A percentile compares a stretch with the other conserved stretches of the same genome.
phyloP scores from a whole-genome alignment of 164 flowering plant species.

The Akebia trifoliata region DNA sequence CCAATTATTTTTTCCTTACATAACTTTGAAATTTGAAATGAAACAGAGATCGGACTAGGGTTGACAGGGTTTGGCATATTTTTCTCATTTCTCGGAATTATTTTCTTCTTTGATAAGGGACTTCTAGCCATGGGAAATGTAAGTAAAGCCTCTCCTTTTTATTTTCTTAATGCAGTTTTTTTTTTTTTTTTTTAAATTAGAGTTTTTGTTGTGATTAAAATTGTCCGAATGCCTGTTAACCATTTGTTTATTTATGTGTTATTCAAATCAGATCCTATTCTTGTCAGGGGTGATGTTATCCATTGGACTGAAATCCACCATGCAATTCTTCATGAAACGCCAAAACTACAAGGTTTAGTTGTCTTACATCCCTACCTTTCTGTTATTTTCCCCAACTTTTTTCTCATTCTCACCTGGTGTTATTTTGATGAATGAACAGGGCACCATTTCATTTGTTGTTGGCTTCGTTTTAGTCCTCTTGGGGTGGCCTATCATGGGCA shows the following conservation, averaged over 20 bases:
- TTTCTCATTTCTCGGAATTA: slow-evolving; percentile 79
- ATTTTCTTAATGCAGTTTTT: slow-evolving; percentile 6
- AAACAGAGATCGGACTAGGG: slow-evolving; percentile 92
- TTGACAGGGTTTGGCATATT: slow-evolving; percentile 89
- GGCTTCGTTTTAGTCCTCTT: slow-evolving; percentile 85
- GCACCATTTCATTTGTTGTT: slow-evolving; percentile 77
- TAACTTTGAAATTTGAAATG: slow-evolving; percentile 14
- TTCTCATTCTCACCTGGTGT: background rate
- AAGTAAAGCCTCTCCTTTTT: slow-evolving; percentile 24
- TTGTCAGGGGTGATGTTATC: slow-evolving; percentile 88
- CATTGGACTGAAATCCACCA: slow-evolving; percentile 82
- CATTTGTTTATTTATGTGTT: slow-evolving; percentile 18
- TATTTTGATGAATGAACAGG: slow-evolving; percentile 38
- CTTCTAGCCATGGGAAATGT: slow-evolving; percentile 98
- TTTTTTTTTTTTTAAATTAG: slow-evolving; percentile 4
- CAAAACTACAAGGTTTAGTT: slow-evolving; percentile 68
- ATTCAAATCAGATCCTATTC: slow-evolving; percentile 73
- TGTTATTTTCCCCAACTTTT: background rate
- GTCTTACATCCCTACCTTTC: background rate
- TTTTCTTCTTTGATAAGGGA: slow-evolving; percentile 91
- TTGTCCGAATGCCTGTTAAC: slow-evolving; percentile 21
- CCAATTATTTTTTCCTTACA: no score
- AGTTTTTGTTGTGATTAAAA: slow-evolving; percentile 9
- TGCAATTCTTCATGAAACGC: slow-evolving; percentile 89
- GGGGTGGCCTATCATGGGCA: slow-evolving; percentile 95